Percentiles rank a stretch among this genome's conserved stretches.
phyloP scores from a whole-genome alignment of 306 rosid species.

The Neltuma alba region DNA sequence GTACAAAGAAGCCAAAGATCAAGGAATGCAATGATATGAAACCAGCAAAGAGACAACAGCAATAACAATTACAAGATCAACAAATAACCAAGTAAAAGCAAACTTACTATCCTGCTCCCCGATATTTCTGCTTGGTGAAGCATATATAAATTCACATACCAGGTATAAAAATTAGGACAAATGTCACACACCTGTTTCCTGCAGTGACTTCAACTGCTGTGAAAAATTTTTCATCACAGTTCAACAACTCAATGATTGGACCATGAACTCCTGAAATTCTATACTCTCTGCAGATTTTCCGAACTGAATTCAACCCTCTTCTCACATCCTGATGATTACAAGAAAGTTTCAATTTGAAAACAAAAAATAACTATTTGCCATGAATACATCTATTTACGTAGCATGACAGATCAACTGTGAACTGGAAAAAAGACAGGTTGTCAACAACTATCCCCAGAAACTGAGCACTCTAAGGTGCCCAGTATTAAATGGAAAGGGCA shows the following conservation, averaged over 20 bases:
- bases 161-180: conserved; percentile 4
- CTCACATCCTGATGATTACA: conserved; percentile 77
- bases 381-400: neutral
- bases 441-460: neutral
- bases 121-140: neutral
- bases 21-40: conserved; percentile 13
- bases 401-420: conserved; percentile 19
- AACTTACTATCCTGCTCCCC: neutral
- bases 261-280: conserved; percentile 84
- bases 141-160: neutral
- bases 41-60: neutral
- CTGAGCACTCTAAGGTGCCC: neutral
- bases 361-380: neutral
- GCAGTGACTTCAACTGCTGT: conserved; percentile 99
- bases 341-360: conserved; percentile 7
- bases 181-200: conserved; percentile 72
- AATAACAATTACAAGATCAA: conserved; percentile 13
- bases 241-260: conserved; percentile 91
- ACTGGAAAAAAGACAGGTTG: conserved; percentile 1
- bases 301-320: conserved; percentile 91
- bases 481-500: neutral
- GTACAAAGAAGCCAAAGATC: neutral
- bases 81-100: neutral
- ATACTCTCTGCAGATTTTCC: conserved; percentile 76
- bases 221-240: conserved; percentile 89